Evolutionary conservation across 257 asterid genomes (phyloP).

Genomic region (Solanum tarijense): DNA sequence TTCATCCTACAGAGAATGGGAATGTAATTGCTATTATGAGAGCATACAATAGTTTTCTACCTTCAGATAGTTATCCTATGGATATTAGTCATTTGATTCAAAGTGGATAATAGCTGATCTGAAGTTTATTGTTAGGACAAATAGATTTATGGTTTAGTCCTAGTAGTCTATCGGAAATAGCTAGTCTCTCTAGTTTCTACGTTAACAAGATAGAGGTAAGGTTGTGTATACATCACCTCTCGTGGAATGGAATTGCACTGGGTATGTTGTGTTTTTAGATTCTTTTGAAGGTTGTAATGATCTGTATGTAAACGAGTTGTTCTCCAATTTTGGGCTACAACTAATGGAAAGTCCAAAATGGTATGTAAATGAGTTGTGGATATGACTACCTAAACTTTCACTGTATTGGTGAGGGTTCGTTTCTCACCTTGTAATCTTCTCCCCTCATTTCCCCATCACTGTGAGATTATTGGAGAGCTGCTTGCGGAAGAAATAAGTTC

Average conservation of each 20-base stretch:
- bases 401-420: neutral
- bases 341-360: neutral
- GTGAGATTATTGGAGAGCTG: neutral
- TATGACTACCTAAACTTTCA: neutral
- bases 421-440: neutral
- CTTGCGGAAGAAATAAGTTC: neutral
- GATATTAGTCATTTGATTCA: constrained; percentile 17
- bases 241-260: neutral
- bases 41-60: constrained; percentile 6
- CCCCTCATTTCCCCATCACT: neutral
- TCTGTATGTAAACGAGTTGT: neutral
- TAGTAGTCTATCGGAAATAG: neutral
- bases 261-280: neutral
- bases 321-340: neutral
- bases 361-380: neutral
- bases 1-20: constrained; percentile 19
- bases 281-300: neutral
- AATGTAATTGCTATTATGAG: constrained; percentile 5
- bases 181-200: neutral
- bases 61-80: constrained; percentile 22
- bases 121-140: neutral
- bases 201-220: neutral
- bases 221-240: neutral
- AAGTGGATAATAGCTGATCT: neutral
- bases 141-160: neutral